Evolutionary conservation across 2,329 filamentous ascomycete species (phyloP), one percentile per base, ranked within the genome.

Genomic region (Tolypocladium cylindrosporum): DNA sequence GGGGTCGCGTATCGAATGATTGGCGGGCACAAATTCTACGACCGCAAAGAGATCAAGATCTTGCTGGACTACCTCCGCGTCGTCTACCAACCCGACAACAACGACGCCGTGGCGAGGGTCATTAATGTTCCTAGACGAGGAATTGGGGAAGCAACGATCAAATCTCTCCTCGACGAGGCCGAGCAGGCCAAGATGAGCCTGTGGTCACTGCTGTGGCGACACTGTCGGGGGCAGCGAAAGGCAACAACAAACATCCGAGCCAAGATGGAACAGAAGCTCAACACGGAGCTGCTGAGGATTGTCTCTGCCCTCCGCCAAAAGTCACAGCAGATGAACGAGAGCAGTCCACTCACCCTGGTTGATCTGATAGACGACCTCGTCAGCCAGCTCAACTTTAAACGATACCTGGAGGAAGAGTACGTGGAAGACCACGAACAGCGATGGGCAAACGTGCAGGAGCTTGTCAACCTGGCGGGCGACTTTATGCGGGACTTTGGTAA

Each of bases 1-100:
- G 91, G 91, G 1, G 85, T 97, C 45, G 82, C 91, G 0, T 99
- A 97, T 72, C 86, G 86, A 55, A 97, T 97, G 92, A 87, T 97
- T 55, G 93, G 84, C 42, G 93, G 94, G 2, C 84, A 85, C 61
- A 89, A 90, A 59, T 99, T 99, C 70, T 97, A 95, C 67, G 94
- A 99, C 64, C 85, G 94, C 55, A 82, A 85, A 3, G 93, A 99
- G 69, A 88, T 97, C 68, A 95, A 94, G 70, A 80, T 91, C 8
- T 70, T 97, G 0, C 74, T 97, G 4, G 91, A 97, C 69, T 97
- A 99, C 69, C 77, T 97, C 16, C 84, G 91, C 39, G 87, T 95
- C 4, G 85, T 97, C 39, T 84, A 90, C 66, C 88, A 95, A 61
- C 90, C 91, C 1, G 82, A 89, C 52, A 92, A 95, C 68, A 96